Evolutionary conservation across 768 basidiomycete species (phyloP), one percentile per base, ranked within the genome.

Genomic region (Trametes cingulata): DNA sequence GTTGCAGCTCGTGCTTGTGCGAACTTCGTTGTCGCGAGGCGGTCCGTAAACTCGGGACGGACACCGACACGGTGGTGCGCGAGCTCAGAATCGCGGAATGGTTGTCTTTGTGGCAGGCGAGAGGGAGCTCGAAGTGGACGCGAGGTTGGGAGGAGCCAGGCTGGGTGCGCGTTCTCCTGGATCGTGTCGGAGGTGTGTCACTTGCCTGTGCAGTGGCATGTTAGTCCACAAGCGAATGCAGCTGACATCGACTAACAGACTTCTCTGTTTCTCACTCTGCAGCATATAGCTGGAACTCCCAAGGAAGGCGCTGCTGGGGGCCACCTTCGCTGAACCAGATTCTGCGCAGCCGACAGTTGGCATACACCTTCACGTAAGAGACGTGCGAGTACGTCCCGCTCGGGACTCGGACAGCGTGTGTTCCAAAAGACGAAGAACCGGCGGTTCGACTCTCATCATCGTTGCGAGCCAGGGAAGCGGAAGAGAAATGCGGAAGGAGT

Each of bases 241-340:
- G 4, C 29, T 10, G 10, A 33, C 29, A 4, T 33, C 4, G 29
- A 24, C 43, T 17, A 13, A 6, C 15, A 29, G n/a, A 35, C 1
- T 22, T 13, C 43, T 24, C 13, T 22, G 13, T 10, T 12, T n/a
- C 8, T 48, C 39, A 57, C 20, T 56, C 55, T 20, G 63, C 58
- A 1, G 56, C 66, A 68, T 88, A 91, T 45, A 91, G 75, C 68
- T 86, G 81, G 69, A 91, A 90, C 74, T 92, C 90, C 88, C 87
- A 90, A 33, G 90, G 88, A 8, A 78, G 70, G 61, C 76, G 78
- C 60, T 84, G 80, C 54, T 74, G 71, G 56, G 81, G 79, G 9
- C 80, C 80, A 46, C 71, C 74, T 63, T 88, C 82, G 63, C 80
- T 83, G 71, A 91, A 83, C 90, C 91, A 93, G 27, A 93, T 83